These are phyloP conservation scores for Diophrys sp. DNA, from an alignment of 73 alveolate species.

Conservation along the genomic window DNA sequence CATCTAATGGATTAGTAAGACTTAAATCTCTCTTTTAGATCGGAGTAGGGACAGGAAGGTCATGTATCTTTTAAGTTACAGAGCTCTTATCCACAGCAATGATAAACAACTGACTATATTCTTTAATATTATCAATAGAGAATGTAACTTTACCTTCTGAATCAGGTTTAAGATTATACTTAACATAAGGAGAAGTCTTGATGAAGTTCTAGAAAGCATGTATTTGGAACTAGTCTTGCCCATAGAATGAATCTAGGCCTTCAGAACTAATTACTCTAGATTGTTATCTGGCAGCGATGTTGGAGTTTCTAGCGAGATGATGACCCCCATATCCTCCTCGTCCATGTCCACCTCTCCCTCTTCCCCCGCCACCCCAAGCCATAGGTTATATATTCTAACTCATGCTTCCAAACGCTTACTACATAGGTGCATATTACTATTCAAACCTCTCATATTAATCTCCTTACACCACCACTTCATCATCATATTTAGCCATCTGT, in stretches of 20 bases:
- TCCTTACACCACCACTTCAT: constrained; percentile 11
- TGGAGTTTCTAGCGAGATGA: not conserved
- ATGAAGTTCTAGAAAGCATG: constrained; percentile 54
- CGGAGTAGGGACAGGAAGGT: not conserved
- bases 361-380: constrained; percentile 17
- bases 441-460: not conserved
- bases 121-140: not conserved
- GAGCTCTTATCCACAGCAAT: constrained; percentile 6
- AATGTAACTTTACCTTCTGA: constrained; percentile 12
- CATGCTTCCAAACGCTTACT: too few relatives aligned
- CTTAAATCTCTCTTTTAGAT: constrained; percentile 6
- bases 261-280: too few relatives aligned
- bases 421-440: too few relatives aligned
- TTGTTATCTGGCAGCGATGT: not conserved
- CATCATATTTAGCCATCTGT: constrained; percentile 28
- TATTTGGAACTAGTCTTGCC: not conserved
- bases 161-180: constrained; percentile 23
- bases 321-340: constrained; percentile 1
- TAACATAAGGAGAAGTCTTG: constrained; percentile 32
- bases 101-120: constrained; percentile 7
- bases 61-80: constrained; percentile 9
- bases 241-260: too few relatives aligned
- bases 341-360: constrained; percentile 14
- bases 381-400: not conserved
- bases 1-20: constrained; percentile 15